Percentiles rank a stretch among this genome's conserved stretches.
Evolutionary conservation across 495 filamentous ascomycete genomes (phyloP).

Genomic region (Hypoxylon perforatum): DNA sequence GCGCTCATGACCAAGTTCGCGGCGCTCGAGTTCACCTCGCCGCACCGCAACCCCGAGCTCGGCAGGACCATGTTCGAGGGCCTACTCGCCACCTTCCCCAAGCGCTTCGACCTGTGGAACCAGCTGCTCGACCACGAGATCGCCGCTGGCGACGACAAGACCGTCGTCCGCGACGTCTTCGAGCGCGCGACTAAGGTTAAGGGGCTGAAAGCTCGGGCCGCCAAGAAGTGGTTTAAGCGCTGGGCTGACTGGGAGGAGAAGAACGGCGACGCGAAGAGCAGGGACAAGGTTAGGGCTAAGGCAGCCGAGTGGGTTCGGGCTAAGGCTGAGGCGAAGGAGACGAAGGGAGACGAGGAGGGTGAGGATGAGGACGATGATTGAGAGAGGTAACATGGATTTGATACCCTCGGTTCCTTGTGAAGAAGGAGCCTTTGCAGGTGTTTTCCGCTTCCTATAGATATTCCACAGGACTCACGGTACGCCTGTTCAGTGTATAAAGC

Average conservation of each 20-base stretch:
- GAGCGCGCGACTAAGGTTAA: constrained; percentile 79
- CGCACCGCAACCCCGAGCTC: constrained; percentile 86
- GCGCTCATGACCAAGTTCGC: constrained; percentile 87
- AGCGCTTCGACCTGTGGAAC: constrained; percentile 92
- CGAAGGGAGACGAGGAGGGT: constrained; percentile 43
- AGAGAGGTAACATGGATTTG: not conserved
- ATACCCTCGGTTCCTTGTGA: constrained; percentile 7
- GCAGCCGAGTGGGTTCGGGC: constrained; percentile 71
- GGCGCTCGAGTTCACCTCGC: constrained; percentile 86
- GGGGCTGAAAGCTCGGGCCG: constrained; percentile 76
- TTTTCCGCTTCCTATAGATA: not conserved
- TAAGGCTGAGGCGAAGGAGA: constrained; percentile 49
- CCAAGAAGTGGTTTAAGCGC: constrained; percentile 83
- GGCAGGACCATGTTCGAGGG: constrained; percentile 95
- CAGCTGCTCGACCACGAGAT: constrained; percentile 85
- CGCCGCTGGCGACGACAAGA: constrained; percentile 58
- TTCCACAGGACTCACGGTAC: not conserved
- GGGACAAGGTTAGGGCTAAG: constrained; percentile 77
- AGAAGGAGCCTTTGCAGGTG: not conserved
- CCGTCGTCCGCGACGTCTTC: constrained; percentile 75
- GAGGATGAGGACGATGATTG: constrained; percentile 25
- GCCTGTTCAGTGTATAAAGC: not conserved
- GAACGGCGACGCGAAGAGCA: constrained; percentile 74
- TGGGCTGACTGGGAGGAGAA: constrained; percentile 86
- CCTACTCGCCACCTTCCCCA: constrained; percentile 83